Evolutionary conservation across 75 land plant species (phyloP).

Genomic region (Cunninghamia lanceolata): DNA sequence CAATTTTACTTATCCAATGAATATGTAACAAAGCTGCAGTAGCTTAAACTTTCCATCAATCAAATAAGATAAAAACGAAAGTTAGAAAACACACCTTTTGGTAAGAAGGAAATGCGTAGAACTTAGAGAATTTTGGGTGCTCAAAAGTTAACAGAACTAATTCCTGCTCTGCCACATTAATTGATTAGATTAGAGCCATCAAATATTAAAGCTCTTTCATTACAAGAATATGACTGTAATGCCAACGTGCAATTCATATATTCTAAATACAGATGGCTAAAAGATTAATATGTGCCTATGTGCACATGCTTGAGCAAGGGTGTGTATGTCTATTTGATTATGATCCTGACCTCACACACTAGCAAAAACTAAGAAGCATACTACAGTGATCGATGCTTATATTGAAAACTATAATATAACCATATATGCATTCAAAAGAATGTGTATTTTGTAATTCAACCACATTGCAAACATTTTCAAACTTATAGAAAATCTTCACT

Average conservation of each 20-base stretch:
- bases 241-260: background rate
- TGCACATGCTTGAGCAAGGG: background rate
- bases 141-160: conserved; percentile 59
- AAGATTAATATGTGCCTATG: background rate
- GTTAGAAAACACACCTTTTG: conserved; percentile 39
- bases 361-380: background rate
- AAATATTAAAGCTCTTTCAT: background rate
- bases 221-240: background rate
- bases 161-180: conserved; percentile 53
- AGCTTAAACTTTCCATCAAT: background rate
- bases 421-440: background rate
- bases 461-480: background rate
- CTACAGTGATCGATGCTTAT: background rate
- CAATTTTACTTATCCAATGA: background rate
- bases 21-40: background rate
- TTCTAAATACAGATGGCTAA: background rate
- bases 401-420: background rate
- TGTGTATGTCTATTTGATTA: background rate
- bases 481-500: background rate
- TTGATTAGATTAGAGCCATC: background rate
- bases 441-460: background rate
- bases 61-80: background rate
- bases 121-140: conserved; percentile 44
- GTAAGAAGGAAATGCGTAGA: conserved; percentile 59
- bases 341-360: background rate